Percentiles rank a stretch among this genome's conserved stretches.
phyloP scores from a whole-genome alignment of 2,329 filamentous ascomycete genomes.

The Gaeumannomyces sp. region DNA sequence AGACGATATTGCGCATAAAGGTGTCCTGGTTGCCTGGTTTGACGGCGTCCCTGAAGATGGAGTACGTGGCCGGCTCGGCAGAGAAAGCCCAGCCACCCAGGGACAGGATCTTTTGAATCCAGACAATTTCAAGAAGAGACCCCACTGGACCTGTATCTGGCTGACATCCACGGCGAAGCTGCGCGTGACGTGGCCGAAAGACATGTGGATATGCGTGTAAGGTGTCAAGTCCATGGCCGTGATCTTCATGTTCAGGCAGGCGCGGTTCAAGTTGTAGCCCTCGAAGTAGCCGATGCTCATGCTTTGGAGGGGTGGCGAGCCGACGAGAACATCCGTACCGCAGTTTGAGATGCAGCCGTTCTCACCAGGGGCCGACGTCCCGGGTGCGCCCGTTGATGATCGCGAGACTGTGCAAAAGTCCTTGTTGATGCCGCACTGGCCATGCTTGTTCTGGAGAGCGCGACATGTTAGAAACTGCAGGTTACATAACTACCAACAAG shows the following conservation, averaged over 20 bases:
- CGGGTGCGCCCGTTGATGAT: too few relatives aligned
- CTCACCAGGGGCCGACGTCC: too few relatives aligned
- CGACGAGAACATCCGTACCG: too few relatives aligned
- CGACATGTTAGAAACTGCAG: too few relatives aligned
- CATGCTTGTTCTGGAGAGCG: too few relatives aligned
- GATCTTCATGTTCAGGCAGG: slow-evolving; percentile 24
- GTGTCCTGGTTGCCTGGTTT: slow-evolving; percentile 11
- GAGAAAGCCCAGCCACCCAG: slow-evolving; percentile 41
- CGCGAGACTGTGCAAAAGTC: too few relatives aligned
- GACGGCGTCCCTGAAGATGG: slow-evolving; percentile 26
- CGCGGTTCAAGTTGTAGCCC: too few relatives aligned
- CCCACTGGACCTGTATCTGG: slow-evolving; percentile 22
- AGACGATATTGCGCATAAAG: slow-evolving; percentile 11
- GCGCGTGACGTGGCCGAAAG: slow-evolving; percentile 21
- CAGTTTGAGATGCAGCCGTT: too few relatives aligned
- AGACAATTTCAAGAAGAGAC: slow-evolving; percentile 22
- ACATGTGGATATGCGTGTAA: slow-evolving; percentile 27
- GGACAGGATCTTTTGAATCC: slow-evolving; percentile 32
- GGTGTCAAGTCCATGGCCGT: slow-evolving; percentile 16
- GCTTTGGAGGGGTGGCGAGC: too few relatives aligned
- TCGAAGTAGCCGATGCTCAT: too few relatives aligned
- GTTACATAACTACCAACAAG: too few relatives aligned
- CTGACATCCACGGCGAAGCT: slow-evolving; percentile 17
- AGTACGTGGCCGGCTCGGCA: slow-evolving; percentile 28
- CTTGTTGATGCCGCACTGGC: too few relatives aligned